Evolutionary conservation across 805 yeast genomes (phyloP), one percentile per base, ranked within the genome.

Genomic region (Candida easanensis): DNA sequence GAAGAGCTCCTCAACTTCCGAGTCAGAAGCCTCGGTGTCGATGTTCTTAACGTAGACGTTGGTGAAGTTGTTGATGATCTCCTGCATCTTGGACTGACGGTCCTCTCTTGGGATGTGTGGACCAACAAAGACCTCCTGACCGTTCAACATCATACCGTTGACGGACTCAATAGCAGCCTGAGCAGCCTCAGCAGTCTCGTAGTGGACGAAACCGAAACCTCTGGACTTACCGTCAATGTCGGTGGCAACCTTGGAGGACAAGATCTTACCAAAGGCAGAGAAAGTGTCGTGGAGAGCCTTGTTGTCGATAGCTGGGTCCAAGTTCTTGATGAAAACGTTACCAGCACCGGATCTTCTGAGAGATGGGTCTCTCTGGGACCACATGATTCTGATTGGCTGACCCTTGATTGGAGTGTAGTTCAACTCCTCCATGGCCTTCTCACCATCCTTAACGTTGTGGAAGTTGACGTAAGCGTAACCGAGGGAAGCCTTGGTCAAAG

Each of bases 281-380:
- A 93, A 93, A 49, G 99, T 93, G 69, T 93, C 99, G 73, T 90
- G 96, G 62, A 93, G 79, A 60, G 97, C 95, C 80, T 91, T 91
- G 88, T 93, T 91, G 76, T 93, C 99, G 63, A 93, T 93, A 63
- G 88, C 96, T 49, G 96, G 95, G 71, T 91, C 97, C 73, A 93
- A 82, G 81, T 93, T 93, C 83, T 93, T 93, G 76, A 93, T 91
- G 81, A 85, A 93, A 56, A 93, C 83, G 80, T 93, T 93, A 64
- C 97, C 97, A 53, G 88, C 84, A 69, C 97, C 97, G 64, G 83
- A 83, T 78, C 84, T 88, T 79, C 99, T 87, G 62, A 82, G 69
- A 50, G 96, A 79, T 54, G 99, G 98, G 69, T 93, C 98, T 74
- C 98, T 88, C 77, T 93, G 98, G 57, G 97, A 89, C 97, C 98